Conservation (phyloP, 2,329 filamentous ascomycete genomes). For the Verticillium tricorpus region DNA sequence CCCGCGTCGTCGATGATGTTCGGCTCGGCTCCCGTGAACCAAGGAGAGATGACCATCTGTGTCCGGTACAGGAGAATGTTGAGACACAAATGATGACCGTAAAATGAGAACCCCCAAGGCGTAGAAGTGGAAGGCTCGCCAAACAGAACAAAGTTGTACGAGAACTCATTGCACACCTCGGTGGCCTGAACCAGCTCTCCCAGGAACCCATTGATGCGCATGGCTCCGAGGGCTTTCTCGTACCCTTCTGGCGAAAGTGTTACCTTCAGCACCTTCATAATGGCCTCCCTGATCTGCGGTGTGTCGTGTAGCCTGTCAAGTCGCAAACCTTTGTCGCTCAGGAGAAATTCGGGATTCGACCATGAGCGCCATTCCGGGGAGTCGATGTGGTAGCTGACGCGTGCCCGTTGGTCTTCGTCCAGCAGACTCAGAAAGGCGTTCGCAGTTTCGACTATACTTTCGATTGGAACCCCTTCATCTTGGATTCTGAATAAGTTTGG, state of each 20-base stretch:
- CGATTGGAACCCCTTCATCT: conserved; percentile 60
- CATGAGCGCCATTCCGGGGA: conserved; percentile 67
- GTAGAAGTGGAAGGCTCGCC: conserved; percentile 50
- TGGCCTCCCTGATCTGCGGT: conserved; percentile 36
- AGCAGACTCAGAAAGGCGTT: conserved; percentile 41
- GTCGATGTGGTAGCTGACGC: conserved; percentile 58
- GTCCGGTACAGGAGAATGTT: conserved; percentile 59
- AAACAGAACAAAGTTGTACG: conserved; percentile 73
- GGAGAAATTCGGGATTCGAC: conserved; percentile 69
- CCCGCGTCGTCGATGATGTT: conserved; percentile 64
- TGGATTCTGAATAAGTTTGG: conserved; percentile 52
- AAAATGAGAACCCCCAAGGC: conserved; percentile 71
- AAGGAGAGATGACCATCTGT: conserved; percentile 67
- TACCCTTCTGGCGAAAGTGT: conserved; percentile 68
- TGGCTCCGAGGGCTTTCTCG: conserved; percentile 62
- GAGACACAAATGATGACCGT: conserved; percentile 75
- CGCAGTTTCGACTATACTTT: conserved; percentile 48
- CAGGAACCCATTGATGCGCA: conserved; percentile 72
- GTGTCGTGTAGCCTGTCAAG: conserved; percentile 51
- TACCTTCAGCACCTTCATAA: conserved; percentile 50
- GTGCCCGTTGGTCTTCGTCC: conserved; percentile 40
- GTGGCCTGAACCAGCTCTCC: conserved; percentile 61
- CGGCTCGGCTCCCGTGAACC: conserved; percentile 77
- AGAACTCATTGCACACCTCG: conserved; percentile 66
- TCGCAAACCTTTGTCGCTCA: conserved; percentile 64